A percentile compares a stretch with the other conserved stretches of the same genome.
Evolutionary conservation across 148 eudicot genomes (phyloP).

Genomic region (Beta vulgaris): DNA sequence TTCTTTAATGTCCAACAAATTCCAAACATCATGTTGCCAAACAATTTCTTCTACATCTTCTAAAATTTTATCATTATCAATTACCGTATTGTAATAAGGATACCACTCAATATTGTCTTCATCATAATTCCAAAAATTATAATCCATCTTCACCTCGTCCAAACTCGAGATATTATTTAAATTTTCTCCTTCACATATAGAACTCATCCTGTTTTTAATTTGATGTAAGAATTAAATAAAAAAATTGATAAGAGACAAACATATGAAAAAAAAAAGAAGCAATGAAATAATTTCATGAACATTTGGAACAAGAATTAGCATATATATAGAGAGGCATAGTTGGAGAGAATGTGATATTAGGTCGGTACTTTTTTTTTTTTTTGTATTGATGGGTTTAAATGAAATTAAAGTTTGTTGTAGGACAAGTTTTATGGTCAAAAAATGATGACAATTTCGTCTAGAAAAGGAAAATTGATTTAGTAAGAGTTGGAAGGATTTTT

Average conservation of each 20-base stretch:
- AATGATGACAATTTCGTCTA: not conserved
- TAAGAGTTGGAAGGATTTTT: slow-evolving; percentile 2
- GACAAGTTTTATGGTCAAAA: slow-evolving; percentile 7
- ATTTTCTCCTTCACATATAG: slow-evolving; percentile 9
- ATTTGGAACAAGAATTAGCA: not conserved
- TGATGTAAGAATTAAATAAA: not conserved
- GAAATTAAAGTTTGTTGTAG: not conserved
- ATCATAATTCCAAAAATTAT: slow-evolving; percentile 25
- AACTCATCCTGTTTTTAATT: slow-evolving; percentile 7
- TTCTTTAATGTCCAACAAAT: slow-evolving; percentile 32
- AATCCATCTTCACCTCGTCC: slow-evolving; percentile 31
- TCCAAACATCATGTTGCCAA: slow-evolving; percentile 36
- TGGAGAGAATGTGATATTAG: not conserved
- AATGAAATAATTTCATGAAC: not conserved
- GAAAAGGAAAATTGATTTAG: slow-evolving; percentile 6
- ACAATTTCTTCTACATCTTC: slow-evolving; percentile 32
- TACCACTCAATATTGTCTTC: slow-evolving; percentile 19
- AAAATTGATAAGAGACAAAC: not conserved
- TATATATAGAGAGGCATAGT: not conserved
- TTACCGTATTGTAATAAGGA: slow-evolving; percentile 21
- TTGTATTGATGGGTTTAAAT: not conserved
- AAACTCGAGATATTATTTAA: not conserved
- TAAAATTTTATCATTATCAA: not conserved
- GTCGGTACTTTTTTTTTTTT: not conserved
- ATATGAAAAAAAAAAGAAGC: not conserved